A percentile compares a stretch with the other conserved stretches of the same genome.
Conservation (phyloP, 768 basidiomycete genomes). For the Panaeolus cyanescens region DNA sequence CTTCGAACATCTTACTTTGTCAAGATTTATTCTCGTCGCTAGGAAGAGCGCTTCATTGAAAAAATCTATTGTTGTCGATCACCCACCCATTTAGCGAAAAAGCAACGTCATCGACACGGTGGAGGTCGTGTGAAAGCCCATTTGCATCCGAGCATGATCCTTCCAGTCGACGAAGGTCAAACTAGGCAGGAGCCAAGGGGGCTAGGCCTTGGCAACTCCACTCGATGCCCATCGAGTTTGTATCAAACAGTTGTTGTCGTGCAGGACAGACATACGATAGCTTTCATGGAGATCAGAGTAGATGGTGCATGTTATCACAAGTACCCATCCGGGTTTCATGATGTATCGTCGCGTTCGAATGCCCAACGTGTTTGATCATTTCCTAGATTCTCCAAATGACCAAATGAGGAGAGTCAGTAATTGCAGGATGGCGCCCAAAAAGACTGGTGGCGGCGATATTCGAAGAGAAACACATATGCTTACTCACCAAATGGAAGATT, state of each 20-base stretch:
- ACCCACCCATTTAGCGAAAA: neutral
- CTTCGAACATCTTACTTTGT: neutral
- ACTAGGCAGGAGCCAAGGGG: neutral
- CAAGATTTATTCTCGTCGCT: neutral
- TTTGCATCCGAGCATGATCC: neutral
- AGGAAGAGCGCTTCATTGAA: neutral
- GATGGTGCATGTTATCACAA: too few species aligned
- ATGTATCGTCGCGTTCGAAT: too few species aligned
- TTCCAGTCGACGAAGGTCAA: neutral
- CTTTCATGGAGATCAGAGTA: too few species aligned
- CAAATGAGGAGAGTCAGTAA: neutral
- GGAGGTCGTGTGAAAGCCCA: neutral
- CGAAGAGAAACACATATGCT: too few species aligned
- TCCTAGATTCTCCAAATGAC: too few species aligned
- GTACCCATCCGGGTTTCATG: too few species aligned
- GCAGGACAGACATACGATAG: neutral
- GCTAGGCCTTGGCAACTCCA: neutral
- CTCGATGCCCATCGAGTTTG: neutral
- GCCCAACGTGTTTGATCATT: too few species aligned
- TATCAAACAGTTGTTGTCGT: neutral
- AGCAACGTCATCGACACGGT: neutral
- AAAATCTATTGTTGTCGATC: conserved; percentile 2
- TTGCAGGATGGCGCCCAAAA: neutral
- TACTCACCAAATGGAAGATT: too few species aligned
- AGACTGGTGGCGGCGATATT: too few species aligned